Base-by-base conservation (phyloP, 1,284 basidiomycete species). In the Pulchroboletus neoregius region DNA sequence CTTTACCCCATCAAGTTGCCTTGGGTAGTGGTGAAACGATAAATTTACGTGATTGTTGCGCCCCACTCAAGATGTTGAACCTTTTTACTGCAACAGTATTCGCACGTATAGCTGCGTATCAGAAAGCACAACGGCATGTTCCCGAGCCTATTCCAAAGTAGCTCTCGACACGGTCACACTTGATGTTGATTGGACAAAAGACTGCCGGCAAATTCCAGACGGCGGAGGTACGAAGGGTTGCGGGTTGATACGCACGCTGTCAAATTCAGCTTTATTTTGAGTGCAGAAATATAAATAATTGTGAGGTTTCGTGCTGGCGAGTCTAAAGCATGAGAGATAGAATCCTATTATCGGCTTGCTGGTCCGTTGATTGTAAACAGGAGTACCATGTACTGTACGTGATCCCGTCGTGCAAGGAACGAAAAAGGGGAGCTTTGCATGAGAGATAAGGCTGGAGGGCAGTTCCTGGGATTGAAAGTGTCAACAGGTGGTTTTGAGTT, bases 271-370 rank as follows among this genome's bases (percentile, higher is more conserved):
- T n/a, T 48, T 40, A 34, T 46, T 57, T 42, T 46, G 40, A 49
- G 35, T 32, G 22, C 34, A 32, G 37, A 31, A 33, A 45, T 45
- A 50, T 41, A 48, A 43, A 58, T 47, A 50, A 44, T 50, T 39
- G 35, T 43, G 33, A 34, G 28, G 34, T 39, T 49, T 45, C 26
- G 44, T 38, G 39, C 42, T 44, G 49, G 54, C 41, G 44, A 61
- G 49, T 46, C 45, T 51, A 53, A 49, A 52, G 56, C 58, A 48
- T 63, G 62, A 53, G 63, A 60, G 52, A 50, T 38, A 52, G 36
- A 48, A 44, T 38, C 26, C 27, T 33, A 33, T 12, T 22, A 39
- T 40, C 34, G 42, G 43, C 22, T 27, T 26, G 16, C 47, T 4
- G 58, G 57, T 48, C 49, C 41, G 38, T 43, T 42, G 38, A 26